Base-by-base conservation (phyloP, 1,139 yeast species). In the Torulaspora pretoriensis region DNA sequence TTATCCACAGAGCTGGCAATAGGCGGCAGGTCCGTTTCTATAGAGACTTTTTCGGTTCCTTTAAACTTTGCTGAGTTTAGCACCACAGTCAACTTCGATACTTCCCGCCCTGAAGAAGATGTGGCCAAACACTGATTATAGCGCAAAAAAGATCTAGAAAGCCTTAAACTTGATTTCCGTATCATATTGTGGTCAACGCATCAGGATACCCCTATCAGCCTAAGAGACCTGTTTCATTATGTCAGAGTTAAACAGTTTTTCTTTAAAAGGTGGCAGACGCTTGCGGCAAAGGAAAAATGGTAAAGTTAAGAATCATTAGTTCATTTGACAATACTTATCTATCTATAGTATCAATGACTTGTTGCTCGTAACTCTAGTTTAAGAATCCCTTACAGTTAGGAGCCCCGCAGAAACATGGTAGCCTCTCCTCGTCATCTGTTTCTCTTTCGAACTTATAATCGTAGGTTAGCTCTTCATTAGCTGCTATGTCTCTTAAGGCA, bases 401-500 rank as follows among this genome's bases (percentile, higher is more conserved):
- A 0, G 97, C 92, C 2, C 98, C 98, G 73, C 98, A 92, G 19
- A 88, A 73, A 70, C 98, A 92, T 17, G 89, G 81, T 50, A 92
- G 83, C 51, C 97, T 74, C 60, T 89, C 97, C 38, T 81, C 94
- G 50, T 89, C 95, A 58, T 89, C 88, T 7, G 83, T 80, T 60
- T 90, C 97, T 47, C 96, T 73, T 65, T 88, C 97, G 63, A 92
- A 92, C 65, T 90, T 90, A 64, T 92, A 92, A 64, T 92, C 97
- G 59, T 92, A 92, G 0, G 98, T 92, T 57, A 92, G 72, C 60
- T 92, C 98, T 61, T 92, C 97, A 62, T 86, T 85, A 8, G 94
- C 86, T 3, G 76, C 89, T 47, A 92, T 83, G 61, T 90, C 97
- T 40, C 95, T 72, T 51, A 89, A 70, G 0, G 98, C 97, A 65